Base-by-base conservation (phyloP, 2,329 filamentous ascomycete species). In the Calonectria leucothoes region DNA sequence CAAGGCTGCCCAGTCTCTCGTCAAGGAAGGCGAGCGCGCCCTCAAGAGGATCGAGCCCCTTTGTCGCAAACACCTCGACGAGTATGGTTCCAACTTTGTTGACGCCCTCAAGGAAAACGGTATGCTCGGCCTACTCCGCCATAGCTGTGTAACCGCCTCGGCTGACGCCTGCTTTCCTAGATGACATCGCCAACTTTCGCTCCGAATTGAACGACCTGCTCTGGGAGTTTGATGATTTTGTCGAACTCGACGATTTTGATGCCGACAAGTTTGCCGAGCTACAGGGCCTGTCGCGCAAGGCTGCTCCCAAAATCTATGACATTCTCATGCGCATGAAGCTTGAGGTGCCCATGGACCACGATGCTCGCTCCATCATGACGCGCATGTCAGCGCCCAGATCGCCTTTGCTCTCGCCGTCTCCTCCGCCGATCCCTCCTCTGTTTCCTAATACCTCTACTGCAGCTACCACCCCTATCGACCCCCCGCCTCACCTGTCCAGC, bases 211-310 rank as follows among this genome's bases (percentile, higher is more conserved):
- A 85, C 71, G 86, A 88, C 59, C 77, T 90, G 29, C 81, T 91
- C 8, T 91, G 89, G 86, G 89, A 89, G 66, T 91, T 91, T 76
- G 90, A 91, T 69, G 89, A 91, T 67, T 90, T 84, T 75, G 81
- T 88, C 73, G 87, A 89, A 64, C 76, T 82, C 17, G 86, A 89
- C 39, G 84, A 84, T 29, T 91, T 91, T 73, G 88, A 91, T n/a
- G 80, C 83, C 31, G 84, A 84, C 23, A 89, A 88, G 73, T 91
- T 88, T 68, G 80, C 83, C 23, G 85, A 88, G 75, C 82, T 91
- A 5, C 87, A 88, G 77, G 84, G 85, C 45, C 77, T 86, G 6
- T 88, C 88, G 20, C 85, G 88, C 68, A 86, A 86, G 65, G 85
- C 87, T 1, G 89, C 89, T 1, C 86, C 88, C 1, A 85, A 83